Evolutionary conservation across 768 basidiomycete species (phyloP).

Genomic region (Lactifluus subvellereus): DNA sequence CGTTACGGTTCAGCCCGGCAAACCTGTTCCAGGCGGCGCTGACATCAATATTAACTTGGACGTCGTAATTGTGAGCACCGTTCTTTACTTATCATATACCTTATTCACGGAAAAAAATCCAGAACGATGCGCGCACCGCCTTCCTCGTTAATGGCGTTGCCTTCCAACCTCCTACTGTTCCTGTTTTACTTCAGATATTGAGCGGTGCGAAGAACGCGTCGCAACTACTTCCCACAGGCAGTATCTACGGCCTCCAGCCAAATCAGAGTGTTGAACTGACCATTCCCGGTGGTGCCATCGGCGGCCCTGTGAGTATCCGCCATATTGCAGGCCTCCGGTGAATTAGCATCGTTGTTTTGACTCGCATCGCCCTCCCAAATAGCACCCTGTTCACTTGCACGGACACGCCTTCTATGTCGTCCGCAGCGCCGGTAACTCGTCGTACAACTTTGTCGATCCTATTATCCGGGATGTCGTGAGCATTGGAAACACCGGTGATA

Average conservation of each 20-base stretch:
- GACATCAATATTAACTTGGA: slow-evolving; percentile 25
- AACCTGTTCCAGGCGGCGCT: slow-evolving; percentile 23
- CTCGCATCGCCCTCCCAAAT: not conserved
- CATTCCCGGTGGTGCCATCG: slow-evolving; percentile 39
- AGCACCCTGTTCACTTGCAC: slow-evolving; percentile 23
- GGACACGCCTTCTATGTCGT: slow-evolving; percentile 16
- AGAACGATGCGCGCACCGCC: not conserved
- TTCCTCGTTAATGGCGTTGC: slow-evolving; percentile 35
- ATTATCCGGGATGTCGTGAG: slow-evolving; percentile 24
- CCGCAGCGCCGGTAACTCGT: slow-evolving; percentile 12
- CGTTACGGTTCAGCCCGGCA: slow-evolving; percentile 24
- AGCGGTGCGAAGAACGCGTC: slow-evolving; percentile 44
- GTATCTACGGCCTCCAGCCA: slow-evolving; percentile 41
- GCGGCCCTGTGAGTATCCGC: slow-evolving; percentile 28
- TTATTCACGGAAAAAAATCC: slow-evolving; percentile 5
- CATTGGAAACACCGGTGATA: slow-evolving; percentile 13
- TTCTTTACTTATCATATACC: not conserved
- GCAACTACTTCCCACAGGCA: slow-evolving; percentile 45
- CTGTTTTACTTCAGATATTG: slow-evolving; percentile 54
- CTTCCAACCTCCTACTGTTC: slow-evolving; percentile 40
- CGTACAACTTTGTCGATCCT: slow-evolving; percentile 23
- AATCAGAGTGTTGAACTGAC: slow-evolving; percentile 44
- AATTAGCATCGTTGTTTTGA: not conserved
- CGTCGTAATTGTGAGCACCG: slow-evolving; percentile 19
- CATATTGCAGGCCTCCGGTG: not conserved